Percentiles rank a stretch among this genome's conserved stretches.
These are phyloP conservation scores for Daldinia concentrica DNA, from an alignment of 495 filamentous ascomycete genomes.

Conservation along the genomic window DNA sequence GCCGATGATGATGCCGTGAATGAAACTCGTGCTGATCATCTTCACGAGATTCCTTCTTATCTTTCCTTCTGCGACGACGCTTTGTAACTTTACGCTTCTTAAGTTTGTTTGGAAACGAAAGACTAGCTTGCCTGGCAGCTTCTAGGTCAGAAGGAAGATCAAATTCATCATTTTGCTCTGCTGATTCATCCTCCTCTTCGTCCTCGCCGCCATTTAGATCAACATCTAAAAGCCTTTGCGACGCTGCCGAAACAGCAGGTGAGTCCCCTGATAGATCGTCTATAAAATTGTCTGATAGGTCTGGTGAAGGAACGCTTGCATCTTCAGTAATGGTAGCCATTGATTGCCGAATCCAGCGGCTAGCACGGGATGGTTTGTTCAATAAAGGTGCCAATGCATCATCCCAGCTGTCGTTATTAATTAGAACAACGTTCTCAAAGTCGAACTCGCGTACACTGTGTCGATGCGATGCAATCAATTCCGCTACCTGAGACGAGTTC, in stretches of 20 bases:
- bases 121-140: constrained; percentile 53
- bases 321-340: constrained; percentile 43
- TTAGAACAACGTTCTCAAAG: constrained; percentile 72
- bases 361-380: constrained; percentile 41
- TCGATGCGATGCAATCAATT: constrained; percentile 68
- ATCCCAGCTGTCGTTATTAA: constrained; percentile 73
- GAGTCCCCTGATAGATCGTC: constrained; percentile 48
- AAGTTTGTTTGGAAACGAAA: constrained; percentile 57
- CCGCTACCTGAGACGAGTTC: constrained; percentile 71
- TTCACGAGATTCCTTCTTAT: constrained; percentile 40
- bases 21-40: constrained; percentile 36
- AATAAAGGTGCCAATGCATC: constrained; percentile 75
- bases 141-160: constrained; percentile 54
- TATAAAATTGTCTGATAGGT: constrained; percentile 42
- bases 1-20: constrained; percentile 42
- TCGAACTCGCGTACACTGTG: constrained; percentile 73
- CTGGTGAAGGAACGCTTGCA: constrained; percentile 29
- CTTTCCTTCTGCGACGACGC: constrained; percentile 54
- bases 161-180: constrained; percentile 42
- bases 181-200: constrained; percentile 54
- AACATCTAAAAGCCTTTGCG: constrained; percentile 53
- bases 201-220: constrained; percentile 52
- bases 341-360: constrained; percentile 56
- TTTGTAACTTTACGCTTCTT: constrained; percentile 57
- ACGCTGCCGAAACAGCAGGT: constrained; percentile 55